Evolutionary conservation across 192 early-diverging fungal genomes (phyloP).

Genomic region (Oehlia diaphana): DNA sequence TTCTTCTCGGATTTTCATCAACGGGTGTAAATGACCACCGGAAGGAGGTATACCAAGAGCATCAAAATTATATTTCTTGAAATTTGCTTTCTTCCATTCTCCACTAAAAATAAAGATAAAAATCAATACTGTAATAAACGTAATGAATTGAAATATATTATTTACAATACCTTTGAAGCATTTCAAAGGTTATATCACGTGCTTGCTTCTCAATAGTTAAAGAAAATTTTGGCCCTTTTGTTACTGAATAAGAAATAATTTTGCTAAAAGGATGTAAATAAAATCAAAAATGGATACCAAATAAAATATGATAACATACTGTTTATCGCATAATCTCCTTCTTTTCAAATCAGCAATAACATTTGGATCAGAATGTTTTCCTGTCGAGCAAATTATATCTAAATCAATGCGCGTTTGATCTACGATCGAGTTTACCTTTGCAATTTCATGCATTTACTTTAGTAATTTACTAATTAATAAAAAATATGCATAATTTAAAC

Average conservation of each 20-base stretch:
- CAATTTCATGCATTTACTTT: neutral
- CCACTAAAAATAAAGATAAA: conserved; percentile 52
- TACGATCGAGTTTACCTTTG: conserved; percentile 69
- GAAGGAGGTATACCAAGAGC: conserved; percentile 76
- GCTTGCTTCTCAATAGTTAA: conserved; percentile 83
- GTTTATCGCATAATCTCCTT: conserved; percentile 68
- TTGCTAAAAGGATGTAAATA: conserved; percentile 52
- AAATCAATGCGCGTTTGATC: conserved; percentile 84
- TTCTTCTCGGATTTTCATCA: conserved; percentile 99
- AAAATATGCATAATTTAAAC: neutral
- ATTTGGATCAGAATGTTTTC: conserved; percentile 60
- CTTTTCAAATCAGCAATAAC: conserved; percentile 77
- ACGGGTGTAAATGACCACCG: conserved; percentile 92
- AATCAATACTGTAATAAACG: neutral
- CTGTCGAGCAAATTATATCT: conserved; percentile 62
- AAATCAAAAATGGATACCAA: neutral
- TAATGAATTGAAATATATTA: neutral
- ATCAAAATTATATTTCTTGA: conserved; percentile 99
- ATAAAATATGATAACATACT: conserved; percentile 43
- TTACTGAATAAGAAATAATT: conserved; percentile 75
- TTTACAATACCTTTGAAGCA: conserved; percentile 68
- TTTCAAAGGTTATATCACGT: conserved; percentile 92
- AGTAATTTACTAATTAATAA: neutral
- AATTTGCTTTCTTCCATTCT: conserved; percentile 90
- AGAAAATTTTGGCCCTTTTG: conserved; percentile 89